Conservation (phyloP, 1,284 basidiomycete species). For the Apiotrichum veenhuisii region DNA sequence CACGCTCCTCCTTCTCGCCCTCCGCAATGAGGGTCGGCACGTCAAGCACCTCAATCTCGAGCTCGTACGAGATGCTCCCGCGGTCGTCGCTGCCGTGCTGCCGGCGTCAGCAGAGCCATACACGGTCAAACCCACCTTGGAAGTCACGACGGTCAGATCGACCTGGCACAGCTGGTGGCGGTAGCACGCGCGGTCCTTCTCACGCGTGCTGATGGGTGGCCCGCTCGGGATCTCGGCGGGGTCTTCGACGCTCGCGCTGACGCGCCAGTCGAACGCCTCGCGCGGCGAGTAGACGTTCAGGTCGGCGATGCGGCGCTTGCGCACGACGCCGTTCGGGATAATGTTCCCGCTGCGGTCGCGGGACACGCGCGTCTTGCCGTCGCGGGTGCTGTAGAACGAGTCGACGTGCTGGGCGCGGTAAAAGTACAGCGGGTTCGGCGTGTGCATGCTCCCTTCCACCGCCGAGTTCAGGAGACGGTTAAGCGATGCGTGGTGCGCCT, state of each 20-base stretch:
- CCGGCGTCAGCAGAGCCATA: slow-evolving; percentile 46
- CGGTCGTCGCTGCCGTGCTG: slow-evolving; percentile 37
- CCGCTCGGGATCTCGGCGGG: slow-evolving; percentile 42
- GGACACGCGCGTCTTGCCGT: slow-evolving; percentile 73
- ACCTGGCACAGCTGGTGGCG: slow-evolving; percentile 86
- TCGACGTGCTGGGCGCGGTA: slow-evolving; percentile 75
- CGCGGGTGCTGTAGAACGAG: slow-evolving; percentile 61
- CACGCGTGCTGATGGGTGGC: slow-evolving; percentile 58
- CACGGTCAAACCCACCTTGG: slow-evolving; percentile 63
- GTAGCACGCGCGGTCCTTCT: slow-evolving; percentile 90
- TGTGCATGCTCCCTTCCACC: slow-evolving; percentile 51
- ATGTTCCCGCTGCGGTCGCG: slow-evolving; percentile 68
- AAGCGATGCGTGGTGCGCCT: slow-evolving; percentile 78
- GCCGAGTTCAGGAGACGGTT: slow-evolving; percentile 77
- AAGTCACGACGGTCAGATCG: slow-evolving; percentile 86
- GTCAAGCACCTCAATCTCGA: slow-evolving; percentile 58
- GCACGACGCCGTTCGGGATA: slow-evolving; percentile 58
- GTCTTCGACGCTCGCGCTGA: slow-evolving; percentile 82
- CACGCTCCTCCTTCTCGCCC: slow-evolving; percentile 46
- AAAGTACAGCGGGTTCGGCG: slow-evolving; percentile 65
- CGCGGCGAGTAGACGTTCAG: slow-evolving; percentile 84
- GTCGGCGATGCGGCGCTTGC: slow-evolving; percentile 79
- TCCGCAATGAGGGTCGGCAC: slow-evolving; percentile 52
- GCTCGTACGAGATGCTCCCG: slow-evolving; percentile 51
- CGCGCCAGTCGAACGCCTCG: slow-evolving; percentile 78